Evolutionary conservation across 2,329 filamentous ascomycete species (phyloP), one percentile per base, ranked within the genome.

Genomic region (Plectosphaerella cucumerina): DNA sequence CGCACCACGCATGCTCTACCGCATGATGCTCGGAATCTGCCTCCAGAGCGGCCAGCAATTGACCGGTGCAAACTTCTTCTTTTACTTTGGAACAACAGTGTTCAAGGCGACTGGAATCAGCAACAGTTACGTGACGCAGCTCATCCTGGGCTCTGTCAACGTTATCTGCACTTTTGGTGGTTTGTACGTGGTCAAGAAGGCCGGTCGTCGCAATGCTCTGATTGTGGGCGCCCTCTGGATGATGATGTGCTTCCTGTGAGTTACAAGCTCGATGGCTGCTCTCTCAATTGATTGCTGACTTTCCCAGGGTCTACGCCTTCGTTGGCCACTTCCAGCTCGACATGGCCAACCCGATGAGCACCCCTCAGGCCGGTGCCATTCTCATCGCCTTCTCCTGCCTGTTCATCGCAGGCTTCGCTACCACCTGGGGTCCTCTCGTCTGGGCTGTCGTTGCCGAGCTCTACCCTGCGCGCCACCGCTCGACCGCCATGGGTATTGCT

Each of bases 301-400:
- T 21, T 18, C 8, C 17, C 17, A 70, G 69, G 21, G 63, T 77
- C 52, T 78, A 76, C 54, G 72, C 75, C 41, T 77, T 77, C 48
- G 73, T 78, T 42, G 75, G 75, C 18, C 68, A 73, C 51, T 77
- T 70, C 49, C 65, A 66, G 31, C 65, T 80, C 10, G 68, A 76
- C 55, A 62, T 61, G 4, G 44, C 47, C 1, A 54, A 77, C 58
- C 72, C 75, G 51, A 57, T 66, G 67, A 72, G 66, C 55, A 74
- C 73, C 0, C 72, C 77, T 23, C 60, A 66, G 10, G 72, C 78
- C 6, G 84, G 84, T 20, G 73, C 77, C 4, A 77, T 78, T 39
- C 80, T 88, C 58, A 85, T 89, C 43, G 76, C 84, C 49, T 87
- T 87, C 64, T 84, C 85, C 0, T 87, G 84, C 60, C 72, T 89